Evolutionary conservation across 208 protist genomes (phyloP), one percentile per base, ranked within the genome.

Genomic region (Trichomonas tenax): DNA sequence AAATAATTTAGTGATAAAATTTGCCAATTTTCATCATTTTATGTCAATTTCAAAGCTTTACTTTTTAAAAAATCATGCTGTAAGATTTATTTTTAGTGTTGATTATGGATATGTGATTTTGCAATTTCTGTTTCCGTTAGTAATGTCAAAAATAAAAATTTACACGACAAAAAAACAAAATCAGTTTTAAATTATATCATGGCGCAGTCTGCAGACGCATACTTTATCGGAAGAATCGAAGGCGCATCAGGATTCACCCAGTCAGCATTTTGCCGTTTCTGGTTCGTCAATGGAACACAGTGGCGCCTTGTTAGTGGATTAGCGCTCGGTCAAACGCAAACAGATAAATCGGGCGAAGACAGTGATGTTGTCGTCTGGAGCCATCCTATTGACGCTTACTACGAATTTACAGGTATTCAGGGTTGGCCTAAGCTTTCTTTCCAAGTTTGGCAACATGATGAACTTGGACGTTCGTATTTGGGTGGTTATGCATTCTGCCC

Each of bases 341-440:
- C 86, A 34, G 86, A 93, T 40, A 44, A 44, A 2, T 44, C 86
- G 38, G 45, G 45, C 44, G 86, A 93, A 1, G 41, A 41, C 3
- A 48, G 40, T 8, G 86, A 44, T 17, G 44, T 48, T 48, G 41
- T 41, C 15, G 44, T 93, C 21, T 93, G 86, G 86, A 93, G 86
- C 15, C 86, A 93, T 51, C 86, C 86, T 17, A 51, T 93, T 38
- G 86, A 93, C 21, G 44, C 86, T 34, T 93, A 93, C 36, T 93
- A 44, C 15, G 86, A 93, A 58, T 93, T 93, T 51, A 93, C 44
- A 23, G 86, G 86, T 49, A 93, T 93, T 93, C 86, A 93, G 36
- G 86, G 86, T 6, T 93, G 86, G 86, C 86, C 86, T 34, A 93
- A 93, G 36, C 11, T 93, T 34, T 93, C 21, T 15, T 93, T 93